phyloP scores from a whole-genome alignment of 2,329 filamentous ascomycete species.

The Arthroderma sp. region DNA sequence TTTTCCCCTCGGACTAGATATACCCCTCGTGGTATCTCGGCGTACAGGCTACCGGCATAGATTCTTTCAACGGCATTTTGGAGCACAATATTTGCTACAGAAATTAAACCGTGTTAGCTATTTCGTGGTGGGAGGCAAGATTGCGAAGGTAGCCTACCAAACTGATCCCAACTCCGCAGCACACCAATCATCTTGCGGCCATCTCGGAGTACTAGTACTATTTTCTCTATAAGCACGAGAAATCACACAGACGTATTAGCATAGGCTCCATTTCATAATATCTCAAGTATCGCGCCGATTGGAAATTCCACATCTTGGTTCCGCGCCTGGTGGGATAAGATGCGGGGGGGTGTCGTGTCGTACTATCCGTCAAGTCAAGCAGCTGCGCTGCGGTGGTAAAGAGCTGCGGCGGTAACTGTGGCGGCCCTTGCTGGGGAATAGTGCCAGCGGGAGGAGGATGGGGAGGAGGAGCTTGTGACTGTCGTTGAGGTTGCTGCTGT shows the following conservation, averaged over 20 bases:
- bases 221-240: slow-evolving; percentile 59
- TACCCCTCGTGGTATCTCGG: slow-evolving; percentile 72
- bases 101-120: too few relatives aligned
- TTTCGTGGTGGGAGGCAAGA: too few relatives aligned
- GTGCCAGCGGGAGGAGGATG: slow-evolving; percentile 4
- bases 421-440: slow-evolving; percentile 20
- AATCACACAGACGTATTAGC: too few relatives aligned
- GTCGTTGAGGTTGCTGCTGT: slow-evolving; percentile 15
- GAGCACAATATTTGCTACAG: slow-evolving; percentile 88
- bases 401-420: slow-evolving; percentile 64
- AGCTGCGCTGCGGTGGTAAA: slow-evolving; percentile 96
- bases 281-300: too few relatives aligned
- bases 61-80: slow-evolving; percentile 86
- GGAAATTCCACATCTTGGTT: too few relatives aligned
- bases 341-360: slow-evolving; percentile 2
- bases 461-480: slow-evolving; percentile 1
- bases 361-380: slow-evolving; percentile 94
- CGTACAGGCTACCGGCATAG: slow-evolving; percentile 61
- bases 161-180: slow-evolving; percentile 92
- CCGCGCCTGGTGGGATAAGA: too few relatives aligned
- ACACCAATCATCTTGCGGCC: slow-evolving; percentile 90
- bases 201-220: slow-evolving; percentile 81
- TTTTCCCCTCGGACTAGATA: slow-evolving; percentile 94
- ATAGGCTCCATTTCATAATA: too few relatives aligned
- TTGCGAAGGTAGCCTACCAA: slow-evolving; percentile 49